Conservation (phyloP, 306 rosid genomes). For the Hippophae tibetana region DNA sequence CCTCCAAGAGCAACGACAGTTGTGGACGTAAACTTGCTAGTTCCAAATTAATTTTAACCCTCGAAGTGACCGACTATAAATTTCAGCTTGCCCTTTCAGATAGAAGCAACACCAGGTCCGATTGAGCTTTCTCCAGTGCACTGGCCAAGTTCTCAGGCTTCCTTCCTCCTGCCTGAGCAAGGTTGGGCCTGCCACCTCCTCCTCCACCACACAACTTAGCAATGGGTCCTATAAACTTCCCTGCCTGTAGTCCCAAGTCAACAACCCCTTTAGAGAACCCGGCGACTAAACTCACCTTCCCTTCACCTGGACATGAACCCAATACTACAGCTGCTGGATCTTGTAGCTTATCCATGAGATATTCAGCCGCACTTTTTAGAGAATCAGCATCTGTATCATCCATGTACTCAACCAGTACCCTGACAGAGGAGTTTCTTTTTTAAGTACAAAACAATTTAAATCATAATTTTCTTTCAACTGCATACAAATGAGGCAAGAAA, state of each 20-base stretch:
- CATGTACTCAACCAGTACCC: constrained; percentile 77
- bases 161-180: constrained; percentile 94
- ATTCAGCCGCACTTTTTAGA: constrained; percentile 76
- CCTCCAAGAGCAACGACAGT: no score
- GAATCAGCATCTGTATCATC: constrained; percentile 80
- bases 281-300: constrained; percentile 90
- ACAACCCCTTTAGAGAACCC: constrained; percentile 77
- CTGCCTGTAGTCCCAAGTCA: constrained; percentile 70
- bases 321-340: constrained; percentile 86
- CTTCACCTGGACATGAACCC: constrained; percentile 85
- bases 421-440: constrained; percentile 19
- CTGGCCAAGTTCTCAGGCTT: constrained; percentile 66
- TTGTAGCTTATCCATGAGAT: constrained; percentile 51
- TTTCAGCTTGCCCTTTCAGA: no score
- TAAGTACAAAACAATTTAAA: constrained; percentile 9
- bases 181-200: constrained; percentile 93
- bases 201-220: constrained; percentile 95
- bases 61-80: no score
- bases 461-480: neutral
- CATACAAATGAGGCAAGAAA: neutral
- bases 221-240: constrained; percentile 80
- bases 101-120: neutral
- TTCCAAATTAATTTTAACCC: no score
- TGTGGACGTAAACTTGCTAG: no score
- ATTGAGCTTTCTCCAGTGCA: constrained; percentile 63